Conservation (phyloP, 179 eudicot species). For the Vitellaria paradoxa region DNA sequence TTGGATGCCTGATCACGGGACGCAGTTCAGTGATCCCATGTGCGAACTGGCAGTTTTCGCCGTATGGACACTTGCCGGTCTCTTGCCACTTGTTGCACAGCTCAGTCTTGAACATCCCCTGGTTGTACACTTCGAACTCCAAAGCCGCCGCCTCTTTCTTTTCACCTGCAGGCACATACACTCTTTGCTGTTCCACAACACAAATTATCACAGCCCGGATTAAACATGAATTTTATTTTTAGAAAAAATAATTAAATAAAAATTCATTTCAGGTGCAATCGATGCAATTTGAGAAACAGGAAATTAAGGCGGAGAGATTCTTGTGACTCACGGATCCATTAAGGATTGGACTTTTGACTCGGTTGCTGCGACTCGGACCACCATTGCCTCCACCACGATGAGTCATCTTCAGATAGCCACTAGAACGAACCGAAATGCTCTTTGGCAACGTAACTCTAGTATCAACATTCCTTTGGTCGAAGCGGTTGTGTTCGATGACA, state of each 20-base stretch:
- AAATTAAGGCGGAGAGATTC: not conserved
- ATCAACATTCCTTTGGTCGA: conserved; percentile 26
- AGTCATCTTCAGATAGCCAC: conserved; percentile 51
- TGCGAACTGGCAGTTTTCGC: conserved; percentile 60
- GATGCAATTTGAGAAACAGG: not conserved
- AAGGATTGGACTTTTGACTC: conserved; percentile 16
- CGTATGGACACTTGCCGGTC: conserved; percentile 60
- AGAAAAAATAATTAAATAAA: not conserved
- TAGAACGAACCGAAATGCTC: conserved; percentile 74
- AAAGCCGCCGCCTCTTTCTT: conserved; percentile 42
- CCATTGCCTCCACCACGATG: conserved; percentile 25
- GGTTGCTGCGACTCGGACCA: conserved; percentile 18
- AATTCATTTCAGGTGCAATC: not conserved
- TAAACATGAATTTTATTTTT: not conserved
- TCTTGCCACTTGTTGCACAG: conserved; percentile 82
- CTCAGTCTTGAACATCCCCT: conserved; percentile 74
- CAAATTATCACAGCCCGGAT: not conserved
- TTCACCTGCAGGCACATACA: conserved; percentile 28
- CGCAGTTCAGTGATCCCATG: conserved; percentile 73
- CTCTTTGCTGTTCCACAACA: conserved; percentile 29
- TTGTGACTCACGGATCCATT: conserved; percentile 34
- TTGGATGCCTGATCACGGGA: conserved; percentile 67
- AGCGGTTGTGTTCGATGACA: conserved; percentile 27
- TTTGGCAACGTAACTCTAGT: conserved; percentile 55
- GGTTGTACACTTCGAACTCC: conserved; percentile 64